A percentile compares a stretch with the other conserved stretches of the same genome.
Conservation (phyloP, 2,329 filamentous ascomycete species). For the Colletotrichum euphorbiae region DNA sequence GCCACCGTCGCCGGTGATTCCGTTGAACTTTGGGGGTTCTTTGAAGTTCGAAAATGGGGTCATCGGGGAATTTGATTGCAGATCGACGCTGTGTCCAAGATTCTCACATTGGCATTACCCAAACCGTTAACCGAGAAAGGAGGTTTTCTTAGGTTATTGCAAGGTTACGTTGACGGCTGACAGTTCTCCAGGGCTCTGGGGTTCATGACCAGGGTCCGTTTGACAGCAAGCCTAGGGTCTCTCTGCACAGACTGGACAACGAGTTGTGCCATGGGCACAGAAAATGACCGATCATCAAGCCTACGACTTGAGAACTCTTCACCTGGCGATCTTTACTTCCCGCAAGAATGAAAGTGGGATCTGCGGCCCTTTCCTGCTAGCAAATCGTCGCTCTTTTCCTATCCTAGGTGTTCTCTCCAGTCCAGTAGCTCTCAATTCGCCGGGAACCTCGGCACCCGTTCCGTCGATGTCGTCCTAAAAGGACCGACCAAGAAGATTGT, state of each 20-base stretch:
- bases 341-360: background rate
- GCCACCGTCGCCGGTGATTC: constrained; percentile 1
- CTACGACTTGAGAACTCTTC: background rate
- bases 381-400: constrained; percentile 3
- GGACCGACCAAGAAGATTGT: constrained; percentile 15
- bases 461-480: constrained; percentile 8
- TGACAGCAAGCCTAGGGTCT: background rate
- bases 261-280: background rate
- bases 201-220: background rate
- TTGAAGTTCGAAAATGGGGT: constrained; percentile 1
- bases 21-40: constrained; percentile 5
- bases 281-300: constrained; percentile 3
- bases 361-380: background rate
- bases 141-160: constrained; percentile 13
- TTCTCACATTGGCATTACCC: constrained; percentile 8
- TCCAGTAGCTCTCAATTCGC: background rate
- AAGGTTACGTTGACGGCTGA: constrained; percentile 15
- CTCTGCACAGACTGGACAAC: constrained; percentile 1
- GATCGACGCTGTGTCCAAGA: constrained; percentile 20
- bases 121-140: constrained; percentile 14
- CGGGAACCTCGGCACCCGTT: constrained; percentile 7
- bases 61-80: constrained; percentile 27
- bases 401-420: background rate
- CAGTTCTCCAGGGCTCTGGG: constrained; percentile 17
- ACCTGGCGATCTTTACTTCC: background rate